These are phyloP conservation scores for Phaffomyces antillensis DNA, from an alignment of 805 yeast genomes.

Conservation along the genomic window DNA sequence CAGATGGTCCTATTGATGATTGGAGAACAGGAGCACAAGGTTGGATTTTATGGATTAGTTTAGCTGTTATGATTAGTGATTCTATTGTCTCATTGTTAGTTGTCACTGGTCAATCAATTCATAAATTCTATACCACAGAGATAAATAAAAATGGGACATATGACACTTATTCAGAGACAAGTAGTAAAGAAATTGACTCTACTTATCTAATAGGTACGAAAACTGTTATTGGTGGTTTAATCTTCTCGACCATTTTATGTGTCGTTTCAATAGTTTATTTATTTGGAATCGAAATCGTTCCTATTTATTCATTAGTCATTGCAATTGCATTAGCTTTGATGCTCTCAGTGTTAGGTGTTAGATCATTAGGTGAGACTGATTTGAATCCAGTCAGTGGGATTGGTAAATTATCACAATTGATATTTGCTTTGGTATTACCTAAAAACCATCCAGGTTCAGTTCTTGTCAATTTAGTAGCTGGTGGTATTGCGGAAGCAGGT, in stretches of 20 bases:
- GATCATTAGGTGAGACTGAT: slow-evolving; percentile 96
- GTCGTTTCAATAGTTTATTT: slow-evolving; percentile 54
- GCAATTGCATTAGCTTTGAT: slow-evolving; percentile 74
- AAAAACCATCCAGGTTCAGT: slow-evolving; percentile 71
- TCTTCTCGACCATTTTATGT: slow-evolving; percentile 62
- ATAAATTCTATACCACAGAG: slow-evolving; percentile 12
- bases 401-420: slow-evolving; percentile 85
- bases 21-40: slow-evolving; percentile 96
- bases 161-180: slow-evolving; percentile 9
- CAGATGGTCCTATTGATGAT: slow-evolving; percentile 81
- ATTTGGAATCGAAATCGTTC: slow-evolving; percentile 60
- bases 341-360: slow-evolving; percentile 77
- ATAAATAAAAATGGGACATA: not conserved
- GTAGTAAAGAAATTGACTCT: slow-evolving; percentile 23
- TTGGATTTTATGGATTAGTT: slow-evolving; percentile 92
- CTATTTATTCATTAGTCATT: slow-evolving; percentile 56
- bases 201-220: slow-evolving; percentile 43
- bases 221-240: slow-evolving; percentile 52
- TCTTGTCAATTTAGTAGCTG: slow-evolving; percentile 81
- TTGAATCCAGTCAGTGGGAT: slow-evolving; percentile 95
- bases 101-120: slow-evolving; percentile 41
- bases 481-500: slow-evolving; percentile 97
- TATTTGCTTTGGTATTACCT: slow-evolving; percentile 80
- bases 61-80: slow-evolving; percentile 91
- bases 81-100: slow-evolving; percentile 74